Conservation (phyloP, 2,329 filamentous ascomycete genomes). For the Trichoderma endophyticum region DNA sequence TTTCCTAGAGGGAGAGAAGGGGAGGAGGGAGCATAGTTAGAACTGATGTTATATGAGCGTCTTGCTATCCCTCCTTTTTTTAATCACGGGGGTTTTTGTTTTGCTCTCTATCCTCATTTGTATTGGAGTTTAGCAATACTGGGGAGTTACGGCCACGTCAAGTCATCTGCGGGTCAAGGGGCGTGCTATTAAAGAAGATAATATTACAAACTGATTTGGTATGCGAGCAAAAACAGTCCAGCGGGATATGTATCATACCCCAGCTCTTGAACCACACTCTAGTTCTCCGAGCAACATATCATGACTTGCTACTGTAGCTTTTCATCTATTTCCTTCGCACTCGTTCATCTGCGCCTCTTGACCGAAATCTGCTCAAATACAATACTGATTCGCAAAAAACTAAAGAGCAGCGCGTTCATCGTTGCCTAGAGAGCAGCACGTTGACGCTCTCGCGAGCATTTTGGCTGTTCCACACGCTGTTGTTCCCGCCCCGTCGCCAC, state of each 20-base stretch:
- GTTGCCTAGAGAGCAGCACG: slow-evolving; percentile 55
- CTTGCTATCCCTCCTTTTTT: background rate
- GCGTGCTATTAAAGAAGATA: slow-evolving; percentile 1
- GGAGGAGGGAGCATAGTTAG: slow-evolving; percentile 2
- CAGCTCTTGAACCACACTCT: background rate
- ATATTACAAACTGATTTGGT: slow-evolving; percentile 10
- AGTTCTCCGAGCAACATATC: slow-evolving; percentile 3
- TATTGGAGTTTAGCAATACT: slow-evolving; percentile 7
- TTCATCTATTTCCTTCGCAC: background rate
- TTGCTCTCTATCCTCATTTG: slow-evolving; percentile 2
- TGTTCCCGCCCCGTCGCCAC: slow-evolving; percentile 61
- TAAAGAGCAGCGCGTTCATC: slow-evolving; percentile 22
- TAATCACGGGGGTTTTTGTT: background rate
- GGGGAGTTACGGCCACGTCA: slow-evolving; percentile 7
- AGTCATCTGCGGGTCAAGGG: background rate
- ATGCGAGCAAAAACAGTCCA: background rate
- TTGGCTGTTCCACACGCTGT: slow-evolving; percentile 55
- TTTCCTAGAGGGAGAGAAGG: background rate
- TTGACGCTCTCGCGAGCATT: slow-evolving; percentile 63
- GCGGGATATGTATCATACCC: background rate
- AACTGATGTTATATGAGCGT: slow-evolving; percentile 6
- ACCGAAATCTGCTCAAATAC: background rate
- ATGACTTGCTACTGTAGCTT: slow-evolving; percentile 5
- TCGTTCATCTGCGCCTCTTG: background rate
- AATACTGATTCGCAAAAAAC: background rate